Evolutionary conservation across 495 filamentous ascomycete genomes (phyloP).

Genomic region (Penicillium bialowiezense): DNA sequence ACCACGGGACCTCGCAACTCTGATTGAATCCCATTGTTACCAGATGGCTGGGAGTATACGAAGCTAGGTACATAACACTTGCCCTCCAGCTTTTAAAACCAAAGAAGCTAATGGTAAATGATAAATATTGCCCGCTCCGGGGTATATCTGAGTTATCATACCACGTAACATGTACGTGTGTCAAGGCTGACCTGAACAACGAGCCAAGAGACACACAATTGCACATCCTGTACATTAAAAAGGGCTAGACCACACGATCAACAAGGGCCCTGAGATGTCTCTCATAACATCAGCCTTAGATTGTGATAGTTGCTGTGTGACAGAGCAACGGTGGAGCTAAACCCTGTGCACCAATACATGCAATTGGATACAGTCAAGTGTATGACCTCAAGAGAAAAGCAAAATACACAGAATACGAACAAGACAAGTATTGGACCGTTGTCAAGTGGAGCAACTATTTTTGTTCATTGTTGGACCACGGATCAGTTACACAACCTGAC

Average conservation of each 20-base stretch:
- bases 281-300: too few species aligned
- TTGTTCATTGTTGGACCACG: constrained; percentile 11
- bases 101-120: background rate
- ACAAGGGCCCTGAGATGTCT: background rate
- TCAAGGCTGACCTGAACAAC: too few species aligned
- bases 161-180: too few species aligned
- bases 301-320: background rate
- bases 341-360: background rate
- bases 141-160: background rate
- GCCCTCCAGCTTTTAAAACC: too few species aligned
- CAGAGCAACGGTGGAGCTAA: background rate
- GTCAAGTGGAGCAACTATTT: constrained; percentile 9
- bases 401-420: constrained; percentile 6
- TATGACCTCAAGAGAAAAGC: background rate
- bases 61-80: background rate
- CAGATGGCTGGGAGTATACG: background rate
- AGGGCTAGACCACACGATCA: background rate
- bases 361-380: background rate
- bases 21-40: background rate
- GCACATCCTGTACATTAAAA: too few species aligned
- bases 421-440: background rate
- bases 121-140: background rate
- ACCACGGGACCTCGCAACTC: background rate
- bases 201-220: too few species aligned
- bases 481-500: background rate